Conservation (phyloP, 306 rosid genomes). For the Heteromeles arbutifolia region DNA sequence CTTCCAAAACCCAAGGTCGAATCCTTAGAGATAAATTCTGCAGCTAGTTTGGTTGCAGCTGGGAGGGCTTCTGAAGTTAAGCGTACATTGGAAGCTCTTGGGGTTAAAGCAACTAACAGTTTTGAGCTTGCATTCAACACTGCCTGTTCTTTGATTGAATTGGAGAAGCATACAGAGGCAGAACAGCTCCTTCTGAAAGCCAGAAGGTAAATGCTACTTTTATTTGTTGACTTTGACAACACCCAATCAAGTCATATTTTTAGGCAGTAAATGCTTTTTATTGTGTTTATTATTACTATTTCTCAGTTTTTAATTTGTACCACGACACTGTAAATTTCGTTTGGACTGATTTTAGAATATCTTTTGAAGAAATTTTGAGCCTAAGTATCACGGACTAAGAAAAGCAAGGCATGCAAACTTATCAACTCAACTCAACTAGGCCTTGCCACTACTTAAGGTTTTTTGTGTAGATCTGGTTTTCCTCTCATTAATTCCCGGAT, state of each 20-base stretch:
- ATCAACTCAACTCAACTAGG: background rate
- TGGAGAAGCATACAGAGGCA: conserved; percentile 68
- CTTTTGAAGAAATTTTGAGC: background rate
- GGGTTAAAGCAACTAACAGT: conserved; percentile 76
- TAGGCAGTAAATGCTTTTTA: background rate
- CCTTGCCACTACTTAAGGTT: background rate
- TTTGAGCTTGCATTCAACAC: conserved; percentile 92
- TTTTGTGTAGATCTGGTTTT: background rate
- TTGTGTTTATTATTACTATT: background rate
- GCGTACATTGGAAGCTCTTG: conserved; percentile 62
- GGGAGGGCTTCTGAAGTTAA: conserved; percentile 85
- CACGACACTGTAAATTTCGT: background rate
- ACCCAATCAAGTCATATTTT: conserved; percentile 11
- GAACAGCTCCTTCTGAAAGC: conserved; percentile 80
- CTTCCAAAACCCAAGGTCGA: conserved; percentile 79
- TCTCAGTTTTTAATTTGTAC: background rate
- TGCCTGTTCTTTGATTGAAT: conserved; percentile 78
- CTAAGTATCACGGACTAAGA: background rate
- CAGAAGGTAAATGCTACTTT: conserved; percentile 53
- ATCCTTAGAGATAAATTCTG: conserved; percentile 70
- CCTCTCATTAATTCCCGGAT: background rate
- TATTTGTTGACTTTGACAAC: conserved; percentile 10
- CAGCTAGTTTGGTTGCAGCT: conserved; percentile 71
- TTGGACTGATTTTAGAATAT: background rate
- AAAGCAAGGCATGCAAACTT: background rate